Base-by-base conservation (phyloP, 2,329 filamentous ascomycete species). In the Paraphaeosphaeria sporulosa region DNA sequence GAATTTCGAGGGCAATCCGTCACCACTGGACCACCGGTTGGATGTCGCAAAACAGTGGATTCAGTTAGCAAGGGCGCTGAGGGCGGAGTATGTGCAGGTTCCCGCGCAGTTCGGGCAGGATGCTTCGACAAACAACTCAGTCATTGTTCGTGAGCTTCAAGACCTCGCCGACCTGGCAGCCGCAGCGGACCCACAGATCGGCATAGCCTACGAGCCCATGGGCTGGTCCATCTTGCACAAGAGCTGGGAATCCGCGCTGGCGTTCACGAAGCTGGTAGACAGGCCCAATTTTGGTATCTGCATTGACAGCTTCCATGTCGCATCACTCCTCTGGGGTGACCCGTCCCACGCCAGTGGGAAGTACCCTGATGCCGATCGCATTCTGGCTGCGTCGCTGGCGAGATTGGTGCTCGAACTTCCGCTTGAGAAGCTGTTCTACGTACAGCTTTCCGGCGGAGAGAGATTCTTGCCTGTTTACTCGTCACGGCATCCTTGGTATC, bases 281-380 rank as follows among this genome's bases (percentile, higher is more conserved):
- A 76, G 88, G 6, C 77, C 82, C 10, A 93, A 93, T 76, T 92
- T 93, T 69, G 90, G 90, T 3, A 78, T 92, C 42, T 92, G 89
- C 71, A 81, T 93, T 21, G 90, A 93, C 76, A 91, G 88, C 0
- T 93, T 91, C 78, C 91, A 93, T 75, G 88, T 93, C 58, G 67
- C 63, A 3, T 67, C 58, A 15, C 55, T 63, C 0, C 34, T 71
- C 2, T 71, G 61, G 54, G 68, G 59, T 0, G 61, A 63, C 23
- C 66, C 67, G 0, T 49, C 59, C 12, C 12, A 56, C 1, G 21
- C 55, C 1, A 53, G 19, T 13, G 63, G 67, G 1, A 64, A 49
- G 44, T 61, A 52, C 3, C 55, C 51, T 3, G 48, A 63, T 38
- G 68, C 60, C 2, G 57, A 60, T 8, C 10, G 47, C 13, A 36